Base-by-base conservation (phyloP, 208 protist genomes). In the Wallacemonas sp. region DNA sequence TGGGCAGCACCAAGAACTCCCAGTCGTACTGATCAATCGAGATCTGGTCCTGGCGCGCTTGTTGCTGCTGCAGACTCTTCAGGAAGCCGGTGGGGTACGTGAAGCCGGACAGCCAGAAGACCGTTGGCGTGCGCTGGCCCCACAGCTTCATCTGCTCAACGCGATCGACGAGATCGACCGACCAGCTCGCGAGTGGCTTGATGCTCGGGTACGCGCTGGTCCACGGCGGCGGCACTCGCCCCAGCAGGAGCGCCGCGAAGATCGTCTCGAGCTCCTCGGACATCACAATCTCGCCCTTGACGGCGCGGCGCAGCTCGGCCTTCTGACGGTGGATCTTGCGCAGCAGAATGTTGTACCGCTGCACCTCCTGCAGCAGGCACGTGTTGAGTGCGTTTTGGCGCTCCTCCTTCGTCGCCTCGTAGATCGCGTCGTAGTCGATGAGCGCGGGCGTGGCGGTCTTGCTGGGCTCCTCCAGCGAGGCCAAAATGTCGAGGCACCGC, bases 81-180 rank as follows among this genome's bases (percentile, higher is more conserved):
- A 99, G 84, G 81, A 99, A 99, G 46, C 97, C 98, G 8, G 97
- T 99, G 16, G 98, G 98, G 82, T 99, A 99, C n/a, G 97, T 99
- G 74, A 99, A 99, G 55, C 97, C 98, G 34, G 93, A 85, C 33
- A 99, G 90, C 98, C 98, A 99, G 74, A 99, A 99, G 16, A 98
- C 90, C 21, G 88, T 96, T 38, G 97, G 98, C 21, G 86, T 88
- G 16, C 89, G 86, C 63, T 95, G 85, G 11, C 87, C 90, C 97
- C 97, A 99, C 70, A 88, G 29, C 60, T 86, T 88, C 74, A 99
- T 89, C 74, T 98, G 96, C 34, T 98, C 90, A 11, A 99, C 80
- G 29, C 98, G 83, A 30, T 93, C 84, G 1, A 93, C 77, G 0
- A 99, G 84, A 80, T 99, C 98, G 16, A 91, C 66, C 17, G 86